phyloP scores from a whole-genome alignment of 176 grass and related monocot genomes.

The Ensete glaucum region DNA sequence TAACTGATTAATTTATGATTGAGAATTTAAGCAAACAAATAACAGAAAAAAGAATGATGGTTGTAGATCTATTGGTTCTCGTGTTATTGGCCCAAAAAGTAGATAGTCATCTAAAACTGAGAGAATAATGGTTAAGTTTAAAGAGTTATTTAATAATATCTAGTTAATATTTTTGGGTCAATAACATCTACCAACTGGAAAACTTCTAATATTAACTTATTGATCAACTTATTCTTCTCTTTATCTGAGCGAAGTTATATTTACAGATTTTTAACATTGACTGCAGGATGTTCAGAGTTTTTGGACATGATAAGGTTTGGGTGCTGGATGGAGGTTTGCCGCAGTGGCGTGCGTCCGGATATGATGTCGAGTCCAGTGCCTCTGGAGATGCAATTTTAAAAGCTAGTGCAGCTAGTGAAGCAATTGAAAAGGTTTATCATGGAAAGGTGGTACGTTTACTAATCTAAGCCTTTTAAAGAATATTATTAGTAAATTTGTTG shows the following conservation, averaged over 20 bases:
- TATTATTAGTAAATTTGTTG: not conserved
- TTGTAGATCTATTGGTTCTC: too few relatives aligned
- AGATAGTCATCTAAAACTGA: too few relatives aligned
- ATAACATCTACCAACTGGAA: not conserved
- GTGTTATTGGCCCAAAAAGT: too few relatives aligned
- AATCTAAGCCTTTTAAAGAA: not conserved
- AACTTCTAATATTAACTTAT: not conserved
- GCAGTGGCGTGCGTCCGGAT: slow-evolving; percentile 75
- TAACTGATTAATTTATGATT: too few relatives aligned
- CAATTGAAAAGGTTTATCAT: slow-evolving; percentile 82
- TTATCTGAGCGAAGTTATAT: not conserved
- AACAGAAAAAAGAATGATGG: too few relatives aligned
- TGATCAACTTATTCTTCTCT: too few relatives aligned
- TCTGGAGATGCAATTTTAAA: slow-evolving; percentile 89
- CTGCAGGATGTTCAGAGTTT: slow-evolving; percentile 90
- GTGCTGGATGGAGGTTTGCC: slow-evolving; percentile 90
- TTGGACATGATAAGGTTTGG: slow-evolving; percentile 92
- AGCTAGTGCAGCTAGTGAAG: slow-evolving; percentile 76
- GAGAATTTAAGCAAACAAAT: too few relatives aligned
- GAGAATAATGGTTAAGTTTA: too few relatives aligned
- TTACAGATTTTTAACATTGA: slow-evolving; percentile 17
- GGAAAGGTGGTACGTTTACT: slow-evolving; percentile 53
- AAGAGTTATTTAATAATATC: too few relatives aligned
- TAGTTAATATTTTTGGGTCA: not conserved
- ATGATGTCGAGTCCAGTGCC: slow-evolving; percentile 93